Conservation (phyloP, 768 basidiomycete genomes). For the Daedalea quercina region DNA sequence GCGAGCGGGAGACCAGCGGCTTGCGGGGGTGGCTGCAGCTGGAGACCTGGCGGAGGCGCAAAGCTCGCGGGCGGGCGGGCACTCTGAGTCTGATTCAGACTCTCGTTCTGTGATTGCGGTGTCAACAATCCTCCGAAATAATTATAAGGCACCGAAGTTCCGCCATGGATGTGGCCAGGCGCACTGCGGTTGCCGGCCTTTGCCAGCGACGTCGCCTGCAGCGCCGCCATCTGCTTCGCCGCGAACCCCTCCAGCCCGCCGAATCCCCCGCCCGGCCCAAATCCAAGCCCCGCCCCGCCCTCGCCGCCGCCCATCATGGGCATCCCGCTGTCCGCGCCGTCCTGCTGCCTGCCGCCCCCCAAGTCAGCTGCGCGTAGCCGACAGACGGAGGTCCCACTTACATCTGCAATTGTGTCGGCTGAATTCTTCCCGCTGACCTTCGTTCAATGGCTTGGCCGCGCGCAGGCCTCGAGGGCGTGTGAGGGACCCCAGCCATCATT, state of each 20-base stretch:
- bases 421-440: background rate
- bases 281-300: background rate
- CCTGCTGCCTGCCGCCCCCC: conserved; percentile 12
- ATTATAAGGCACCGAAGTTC: conserved; percentile 64
- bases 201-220: conserved; percentile 57
- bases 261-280: conserved; percentile 23
- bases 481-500: background rate
- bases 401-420: background rate
- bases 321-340: conserved; percentile 7
- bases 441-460: background rate
- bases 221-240: conserved; percentile 78
- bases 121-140: conserved; percentile 53
- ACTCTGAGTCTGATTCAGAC: no score
- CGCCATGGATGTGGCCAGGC: no score
- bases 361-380: background rate
- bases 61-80: no score
- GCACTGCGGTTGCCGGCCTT: conserved; percentile 48
- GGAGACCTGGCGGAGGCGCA: conserved; percentile 21
- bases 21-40: no score
- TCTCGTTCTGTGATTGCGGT: conserved; percentile 1
- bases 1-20: conserved; percentile 15
- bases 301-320: conserved; percentile 2
- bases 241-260: conserved; percentile 52
- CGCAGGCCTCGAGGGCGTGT: no score
- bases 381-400: background rate